phyloP scores from a whole-genome alignment of 352 stramenopile genomes.

The Phytophthora foliorum region DNA sequence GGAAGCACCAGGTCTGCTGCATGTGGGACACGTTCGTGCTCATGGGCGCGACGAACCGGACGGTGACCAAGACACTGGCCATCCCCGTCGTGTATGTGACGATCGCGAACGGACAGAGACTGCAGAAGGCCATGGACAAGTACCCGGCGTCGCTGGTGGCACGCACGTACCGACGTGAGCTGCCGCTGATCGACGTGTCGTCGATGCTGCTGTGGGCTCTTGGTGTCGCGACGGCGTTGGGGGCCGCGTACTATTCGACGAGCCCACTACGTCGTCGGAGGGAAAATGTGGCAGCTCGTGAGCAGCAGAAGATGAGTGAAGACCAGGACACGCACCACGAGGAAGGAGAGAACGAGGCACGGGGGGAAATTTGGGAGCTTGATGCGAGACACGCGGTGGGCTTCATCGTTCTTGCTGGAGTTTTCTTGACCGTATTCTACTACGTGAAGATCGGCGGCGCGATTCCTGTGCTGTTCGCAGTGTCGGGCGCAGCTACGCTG shows the following conservation, averaged over 20 bases:
- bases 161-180: conserved; percentile 55
- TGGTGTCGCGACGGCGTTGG: conserved; percentile 64
- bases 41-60: conserved; percentile 71
- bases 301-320: conserved; percentile 36
- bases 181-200: conserved; percentile 63
- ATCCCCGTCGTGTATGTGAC: conserved; percentile 82
- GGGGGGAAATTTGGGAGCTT: conserved; percentile 67
- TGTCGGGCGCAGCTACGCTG: conserved; percentile 62
- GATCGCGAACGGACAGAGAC: conserved; percentile 58
- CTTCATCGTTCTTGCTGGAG: conserved; percentile 69
- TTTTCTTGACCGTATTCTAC: conserved; percentile 79
- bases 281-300: conserved; percentile 10
- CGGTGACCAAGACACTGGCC: conserved; percentile 43
- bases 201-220: conserved; percentile 74
- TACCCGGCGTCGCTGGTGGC: conserved; percentile 53
- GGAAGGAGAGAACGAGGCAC: conserved; percentile 18
- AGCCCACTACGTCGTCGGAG: conserved; percentile 18
- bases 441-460: conserved; percentile 68
- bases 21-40: conserved; percentile 84
- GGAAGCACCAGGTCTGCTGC: conserved; percentile 72
- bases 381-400: conserved; percentile 64
- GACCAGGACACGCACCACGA: conserved; percentile 19
- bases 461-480: conserved; percentile 76
- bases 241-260: conserved; percentile 75
- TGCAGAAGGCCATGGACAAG: conserved; percentile 47